Evolutionary conservation across 768 basidiomycete species (phyloP), one percentile per base, ranked within the genome.

Genomic region (Amylocystis lapponica): DNA sequence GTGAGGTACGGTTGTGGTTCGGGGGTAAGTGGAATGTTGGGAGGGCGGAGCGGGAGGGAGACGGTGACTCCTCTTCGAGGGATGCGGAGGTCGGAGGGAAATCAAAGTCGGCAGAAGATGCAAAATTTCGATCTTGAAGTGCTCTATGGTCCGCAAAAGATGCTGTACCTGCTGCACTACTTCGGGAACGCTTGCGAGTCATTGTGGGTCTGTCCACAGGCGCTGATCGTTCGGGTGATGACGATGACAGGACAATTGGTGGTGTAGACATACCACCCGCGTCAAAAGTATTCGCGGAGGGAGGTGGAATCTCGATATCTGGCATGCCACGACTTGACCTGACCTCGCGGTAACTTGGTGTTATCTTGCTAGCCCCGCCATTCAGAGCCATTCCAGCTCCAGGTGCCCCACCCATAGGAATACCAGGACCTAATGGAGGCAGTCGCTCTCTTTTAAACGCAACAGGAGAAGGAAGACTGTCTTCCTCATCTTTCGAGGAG

Each of bases 151-250:
- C 37, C 4, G 70, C 63, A 5, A 69, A 66, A 2, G 67, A 42
- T 14, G 43, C 36, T 5, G 45, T 53, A 27, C 48, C 59, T 12
- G 52, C 64, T n/a, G 64, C 64, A 43, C 50, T 70, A 40, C 71
- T 73, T 44, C 71, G 61, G 2, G 70, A 70, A n/a, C 70, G 62
- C 49, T 70, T 67, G 13, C 71, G 64, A 36, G 47, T 64, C 11
- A 69, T 58, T 10, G 59, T 50, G 2, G 70, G 66, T 31, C 60
- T 27, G 50, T 43, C 35, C 38, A 44, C 23, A 22, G 48, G 41
- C 32, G 52, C 39, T n/a, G 51, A 26, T n/a, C 47, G 47, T 27
- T 60, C 53, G 9, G 64, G 54, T n/a, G 61, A 54, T 3, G 60
- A 55, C 0, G 55, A 41, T 16, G 62, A 54, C 9, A 60, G 45